Conservation (phyloP, 2,329 filamentous ascomycete genomes). For the Penicillium polonicum region DNA sequence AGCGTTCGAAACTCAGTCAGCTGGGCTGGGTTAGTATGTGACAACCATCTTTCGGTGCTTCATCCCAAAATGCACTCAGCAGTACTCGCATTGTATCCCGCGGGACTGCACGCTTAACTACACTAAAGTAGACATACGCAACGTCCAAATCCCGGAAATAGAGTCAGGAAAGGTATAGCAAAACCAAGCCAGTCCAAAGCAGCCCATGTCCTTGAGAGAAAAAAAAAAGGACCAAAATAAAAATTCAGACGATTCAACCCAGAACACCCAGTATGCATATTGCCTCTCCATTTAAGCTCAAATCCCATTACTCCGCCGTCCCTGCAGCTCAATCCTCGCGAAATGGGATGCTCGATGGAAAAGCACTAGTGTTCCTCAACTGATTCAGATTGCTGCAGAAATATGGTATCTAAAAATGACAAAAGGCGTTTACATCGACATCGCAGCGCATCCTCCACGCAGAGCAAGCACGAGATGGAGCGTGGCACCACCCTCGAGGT, state of each 20-base stretch:
- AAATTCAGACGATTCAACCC: background rate
- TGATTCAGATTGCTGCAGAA: slow-evolving; percentile 12
- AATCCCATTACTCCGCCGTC: background rate
- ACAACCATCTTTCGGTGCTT: background rate
- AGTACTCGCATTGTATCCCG: background rate
- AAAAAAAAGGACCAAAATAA: background rate
- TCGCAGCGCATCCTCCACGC: slow-evolving; percentile 62
- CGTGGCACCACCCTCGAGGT: slow-evolving; percentile 86
- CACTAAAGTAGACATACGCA: background rate
- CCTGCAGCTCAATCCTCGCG: background rate
- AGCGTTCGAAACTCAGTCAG: background rate
- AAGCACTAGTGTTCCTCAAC: background rate
- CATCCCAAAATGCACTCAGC: background rate
- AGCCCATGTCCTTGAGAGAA: background rate
- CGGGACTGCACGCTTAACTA: background rate
- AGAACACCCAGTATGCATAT: slow-evolving; percentile 1
- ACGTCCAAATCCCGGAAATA: background rate
- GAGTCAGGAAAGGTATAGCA: background rate
- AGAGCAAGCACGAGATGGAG: slow-evolving; percentile 94
- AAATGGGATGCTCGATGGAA: background rate
- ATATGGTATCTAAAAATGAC: slow-evolving; percentile 19
- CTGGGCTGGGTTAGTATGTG: background rate
- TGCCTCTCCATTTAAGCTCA: background rate
- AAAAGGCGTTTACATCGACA: slow-evolving; percentile 15
- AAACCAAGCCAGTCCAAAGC: background rate